phyloP scores from a whole-genome alignment of 2,329 filamentous ascomycete genomes.

The Orbilia ellipsospora region DNA sequence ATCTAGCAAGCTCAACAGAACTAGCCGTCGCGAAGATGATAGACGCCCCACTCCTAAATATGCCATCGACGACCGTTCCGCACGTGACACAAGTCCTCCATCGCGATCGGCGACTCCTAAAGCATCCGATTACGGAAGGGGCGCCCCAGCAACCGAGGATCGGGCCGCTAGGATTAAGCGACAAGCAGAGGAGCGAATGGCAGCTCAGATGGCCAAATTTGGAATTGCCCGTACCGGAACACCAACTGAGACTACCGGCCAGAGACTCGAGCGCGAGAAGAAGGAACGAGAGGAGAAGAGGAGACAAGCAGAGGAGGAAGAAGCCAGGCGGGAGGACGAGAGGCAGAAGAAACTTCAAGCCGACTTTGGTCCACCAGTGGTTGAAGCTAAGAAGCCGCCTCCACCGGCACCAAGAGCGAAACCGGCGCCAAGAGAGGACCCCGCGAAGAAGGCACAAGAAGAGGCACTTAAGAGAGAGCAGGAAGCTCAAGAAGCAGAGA shows the following conservation, averaged over 20 bases:
- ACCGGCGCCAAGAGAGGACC: constrained; percentile 76
- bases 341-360: constrained; percentile 83
- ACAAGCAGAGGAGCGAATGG: constrained; percentile 96
- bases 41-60: constrained; percentile 62
- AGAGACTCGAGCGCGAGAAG: constrained; percentile 87
- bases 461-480: constrained; percentile 70
- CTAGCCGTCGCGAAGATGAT: constrained; percentile 65
- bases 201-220: constrained; percentile 90
- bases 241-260: constrained; percentile 80
- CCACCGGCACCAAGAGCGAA: constrained; percentile 73
- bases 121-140: constrained; percentile 77
- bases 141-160: constrained; percentile 79
- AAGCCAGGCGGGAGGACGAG: constrained; percentile 86
- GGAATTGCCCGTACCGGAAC: constrained; percentile 75
- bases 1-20: constrained; percentile 78
- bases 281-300: constrained; percentile 88
- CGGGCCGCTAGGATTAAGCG: constrained; percentile 96
- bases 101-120: constrained; percentile 66
- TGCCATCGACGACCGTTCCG: constrained; percentile 65
- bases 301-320: constrained; percentile 91
- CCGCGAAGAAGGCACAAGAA: constrained; percentile 73
- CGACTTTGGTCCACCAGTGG: constrained; percentile 74
- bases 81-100: constrained; percentile 63
- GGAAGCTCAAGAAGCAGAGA: constrained; percentile 76
- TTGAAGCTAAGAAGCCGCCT: constrained; percentile 71